Evolutionary conservation across 1,284 basidiomycete species (phyloP).

Genomic region (Pseudozyma tsukubaensis): DNA sequence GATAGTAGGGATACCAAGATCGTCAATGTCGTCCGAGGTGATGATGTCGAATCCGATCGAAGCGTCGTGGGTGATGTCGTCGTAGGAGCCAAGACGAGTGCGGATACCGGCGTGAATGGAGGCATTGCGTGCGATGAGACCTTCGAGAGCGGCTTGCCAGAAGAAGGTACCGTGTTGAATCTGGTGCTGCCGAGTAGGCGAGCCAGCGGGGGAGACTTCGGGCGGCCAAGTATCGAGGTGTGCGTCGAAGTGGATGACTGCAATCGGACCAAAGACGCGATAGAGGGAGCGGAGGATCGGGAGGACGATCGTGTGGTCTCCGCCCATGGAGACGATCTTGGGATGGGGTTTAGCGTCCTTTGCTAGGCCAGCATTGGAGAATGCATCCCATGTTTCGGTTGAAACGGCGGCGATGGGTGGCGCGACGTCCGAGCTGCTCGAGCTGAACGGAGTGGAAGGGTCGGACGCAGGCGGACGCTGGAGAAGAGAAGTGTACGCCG

Average conservation of each 20-base stretch:
- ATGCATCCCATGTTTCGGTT: conserved; percentile 50
- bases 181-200: conserved; percentile 47
- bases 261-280: conserved; percentile 69
- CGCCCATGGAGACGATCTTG: conserved; percentile 70
- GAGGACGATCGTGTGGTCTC: conserved; percentile 71
- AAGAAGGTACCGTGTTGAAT: conserved; percentile 69
- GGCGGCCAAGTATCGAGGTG: conserved; percentile 77
- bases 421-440: neutral
- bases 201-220: conserved; percentile 33
- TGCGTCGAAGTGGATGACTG: conserved; percentile 70
- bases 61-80: conserved; percentile 49
- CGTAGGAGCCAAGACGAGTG: conserved; percentile 63
- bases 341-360: conserved; percentile 59
- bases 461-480: conserved; percentile 27
- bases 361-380: conserved; percentile 70
- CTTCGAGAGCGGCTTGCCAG: conserved; percentile 70
- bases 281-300: conserved; percentile 70
- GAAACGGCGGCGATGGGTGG: conserved; percentile 17
- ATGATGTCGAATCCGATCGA: conserved; percentile 55
- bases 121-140: conserved; percentile 71
- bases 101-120: conserved; percentile 83
- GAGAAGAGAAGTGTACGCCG: conserved; percentile 31
- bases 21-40: conserved; percentile 57
- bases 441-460: conserved; percentile 3
- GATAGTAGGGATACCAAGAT: conserved; percentile 46